phyloP scores from a whole-genome alignment of 1,139 yeast species.

The Trichomonascaceae sp. region DNA sequence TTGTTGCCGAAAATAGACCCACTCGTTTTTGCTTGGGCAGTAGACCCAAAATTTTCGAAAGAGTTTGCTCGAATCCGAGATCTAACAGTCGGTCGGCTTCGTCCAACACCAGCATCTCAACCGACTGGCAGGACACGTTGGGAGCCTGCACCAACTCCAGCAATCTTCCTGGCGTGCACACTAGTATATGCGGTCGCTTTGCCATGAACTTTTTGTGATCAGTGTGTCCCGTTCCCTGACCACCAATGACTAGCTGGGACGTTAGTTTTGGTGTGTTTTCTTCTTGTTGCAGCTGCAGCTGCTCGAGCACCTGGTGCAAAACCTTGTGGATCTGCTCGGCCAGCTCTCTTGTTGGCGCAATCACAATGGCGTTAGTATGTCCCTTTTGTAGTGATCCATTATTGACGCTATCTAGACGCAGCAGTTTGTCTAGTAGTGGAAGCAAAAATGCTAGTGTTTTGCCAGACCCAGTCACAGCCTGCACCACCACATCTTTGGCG shows the following conservation, averaged over 20 bases:
- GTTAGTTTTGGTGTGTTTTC: conserved; percentile 25
- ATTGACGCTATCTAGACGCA: conserved; percentile 13
- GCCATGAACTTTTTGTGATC: conserved; percentile 50
- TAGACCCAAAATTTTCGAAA: conserved; percentile 47
- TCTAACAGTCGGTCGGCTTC: conserved; percentile 90
- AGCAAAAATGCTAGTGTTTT: conserved; percentile 79
- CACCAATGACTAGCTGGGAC: conserved; percentile 74
- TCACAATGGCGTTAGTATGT: conserved; percentile 54
- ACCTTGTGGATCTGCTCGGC: conserved; percentile 74
- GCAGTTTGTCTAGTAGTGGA: conserved; percentile 64
- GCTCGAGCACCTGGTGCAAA: conserved; percentile 43
- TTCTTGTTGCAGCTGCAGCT: conserved; percentile 32
- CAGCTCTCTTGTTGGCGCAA: conserved; percentile 88
- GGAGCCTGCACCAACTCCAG: conserved; percentile 49
- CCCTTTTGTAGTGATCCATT: conserved; percentile 27
- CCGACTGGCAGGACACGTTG: conserved; percentile 30
- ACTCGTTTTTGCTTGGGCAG: conserved; percentile 88
- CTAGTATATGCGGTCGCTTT: conserved; percentile 53
- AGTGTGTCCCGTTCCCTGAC: conserved; percentile 52
- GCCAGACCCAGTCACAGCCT: conserved; percentile 93
- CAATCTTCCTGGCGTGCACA: conserved; percentile 90
- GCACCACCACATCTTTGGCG: conserved; percentile 94
- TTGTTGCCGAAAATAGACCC: conserved; percentile 86
- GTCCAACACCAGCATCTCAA: conserved; percentile 71
- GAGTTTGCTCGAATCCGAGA: conserved; percentile 58